These are phyloP conservation scores for Calonectria henricotiae DNA, from an alignment of 2,329 filamentous ascomycete species.

Conservation along the genomic window DNA sequence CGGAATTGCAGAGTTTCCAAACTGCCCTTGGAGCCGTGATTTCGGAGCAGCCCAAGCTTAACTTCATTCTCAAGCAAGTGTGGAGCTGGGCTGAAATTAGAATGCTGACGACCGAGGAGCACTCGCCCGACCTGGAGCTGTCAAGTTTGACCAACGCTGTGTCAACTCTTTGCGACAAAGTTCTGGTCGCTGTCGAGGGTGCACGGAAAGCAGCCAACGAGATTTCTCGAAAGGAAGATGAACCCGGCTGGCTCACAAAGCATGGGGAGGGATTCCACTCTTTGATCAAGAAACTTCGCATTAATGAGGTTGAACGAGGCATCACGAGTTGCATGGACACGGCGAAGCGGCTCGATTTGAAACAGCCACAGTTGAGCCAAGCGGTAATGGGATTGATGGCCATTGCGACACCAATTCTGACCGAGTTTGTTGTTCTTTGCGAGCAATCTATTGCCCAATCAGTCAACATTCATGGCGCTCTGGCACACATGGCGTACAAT, in stretches of 20 bases:
- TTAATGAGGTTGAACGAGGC: constrained; percentile 68
- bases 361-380: constrained; percentile 48
- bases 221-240: constrained; percentile 56
- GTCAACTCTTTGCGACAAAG: constrained; percentile 79
- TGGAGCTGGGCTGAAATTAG: constrained; percentile 72
- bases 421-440: constrained; percentile 79
- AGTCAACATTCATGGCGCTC: constrained; percentile 77
- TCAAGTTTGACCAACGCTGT: constrained; percentile 72
- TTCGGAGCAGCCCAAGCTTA: constrained; percentile 69
- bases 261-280: constrained; percentile 68
- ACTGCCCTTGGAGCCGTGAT: constrained; percentile 62
- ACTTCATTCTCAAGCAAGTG: constrained; percentile 78
- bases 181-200: constrained; percentile 86
- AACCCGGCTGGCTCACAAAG: constrained; percentile 57
- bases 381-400: constrained; percentile 56
- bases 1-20: constrained; percentile 59
- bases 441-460: constrained; percentile 73
- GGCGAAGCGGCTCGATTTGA: constrained; percentile 56
- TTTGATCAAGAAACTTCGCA: constrained; percentile 74
- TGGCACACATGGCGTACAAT: constrained; percentile 82
- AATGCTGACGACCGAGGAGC: constrained; percentile 38
- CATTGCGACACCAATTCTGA: constrained; percentile 76
- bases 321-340: constrained; percentile 60
- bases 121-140: constrained; percentile 47
- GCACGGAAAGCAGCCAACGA: constrained; percentile 72